These are phyloP conservation scores for Fusarium aywerte DNA, from an alignment of 2,329 filamentous ascomycete genomes.

Conservation along the genomic window DNA sequence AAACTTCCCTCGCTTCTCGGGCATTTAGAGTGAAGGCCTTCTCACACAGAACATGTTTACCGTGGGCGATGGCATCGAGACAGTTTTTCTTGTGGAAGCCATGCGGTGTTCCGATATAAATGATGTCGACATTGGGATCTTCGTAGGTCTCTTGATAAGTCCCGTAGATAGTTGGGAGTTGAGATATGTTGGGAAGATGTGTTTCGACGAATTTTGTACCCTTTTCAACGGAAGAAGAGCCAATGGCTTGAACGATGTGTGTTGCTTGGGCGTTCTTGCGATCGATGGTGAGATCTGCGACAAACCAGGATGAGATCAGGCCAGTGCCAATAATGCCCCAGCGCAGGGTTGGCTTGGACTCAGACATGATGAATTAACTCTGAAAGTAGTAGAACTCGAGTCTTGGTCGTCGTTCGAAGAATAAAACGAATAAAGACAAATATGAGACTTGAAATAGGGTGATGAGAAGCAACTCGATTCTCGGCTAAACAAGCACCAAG, in stretches of 20 bases:
- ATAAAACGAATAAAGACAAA: background rate
- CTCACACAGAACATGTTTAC: conserved; percentile 59
- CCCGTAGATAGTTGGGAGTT: conserved; percentile 51
- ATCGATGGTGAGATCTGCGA: conserved; percentile 54
- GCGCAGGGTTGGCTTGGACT: conserved; percentile 45
- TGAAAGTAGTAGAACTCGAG: background rate
- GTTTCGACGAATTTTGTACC: conserved; percentile 36
- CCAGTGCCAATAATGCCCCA: conserved; percentile 57
- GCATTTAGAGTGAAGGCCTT: conserved; percentile 58
- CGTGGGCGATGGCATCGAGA: conserved; percentile 55
- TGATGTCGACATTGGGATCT: conserved; percentile 56
- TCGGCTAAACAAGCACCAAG: background rate
- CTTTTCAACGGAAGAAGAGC: conserved; percentile 54
- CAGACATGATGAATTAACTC: conserved; percentile 9
- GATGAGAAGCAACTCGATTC: background rate
- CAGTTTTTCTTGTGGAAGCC: conserved; percentile 57
- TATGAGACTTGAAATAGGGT: no score
- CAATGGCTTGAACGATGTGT: conserved; percentile 57
- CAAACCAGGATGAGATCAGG: conserved; percentile 59
- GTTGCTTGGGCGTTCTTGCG: conserved; percentile 51
- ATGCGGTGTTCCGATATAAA: conserved; percentile 60
- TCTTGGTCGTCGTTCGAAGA: no score
- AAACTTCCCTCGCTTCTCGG: conserved; percentile 53
- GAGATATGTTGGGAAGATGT: background rate
- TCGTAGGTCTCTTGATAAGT: conserved; percentile 55